Evolutionary conservation across 108 stramenopile species (phyloP).

Genomic region (Pseudonitzschia delicatissima): DNA sequence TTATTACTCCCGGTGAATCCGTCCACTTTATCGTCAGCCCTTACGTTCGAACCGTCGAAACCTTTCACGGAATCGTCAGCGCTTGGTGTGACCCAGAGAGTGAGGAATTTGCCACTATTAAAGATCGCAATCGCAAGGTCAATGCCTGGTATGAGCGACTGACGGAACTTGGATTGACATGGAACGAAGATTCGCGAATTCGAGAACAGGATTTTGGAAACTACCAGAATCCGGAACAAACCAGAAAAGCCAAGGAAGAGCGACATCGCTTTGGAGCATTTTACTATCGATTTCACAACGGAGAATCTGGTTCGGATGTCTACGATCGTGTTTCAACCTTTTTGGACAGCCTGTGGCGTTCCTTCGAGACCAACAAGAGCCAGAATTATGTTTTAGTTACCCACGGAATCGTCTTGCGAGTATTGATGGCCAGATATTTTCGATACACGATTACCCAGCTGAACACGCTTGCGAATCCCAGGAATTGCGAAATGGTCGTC

Average conservation of each 20-base stretch:
- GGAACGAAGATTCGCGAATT: conserved; percentile 85
- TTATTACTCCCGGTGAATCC: conserved; percentile 44
- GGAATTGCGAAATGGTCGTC: conserved; percentile 87
- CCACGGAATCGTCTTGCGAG: conserved; percentile 86
- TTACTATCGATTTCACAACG: conserved; percentile 89
- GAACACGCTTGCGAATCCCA: conserved; percentile 84
- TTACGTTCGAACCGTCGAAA: conserved; percentile 86
- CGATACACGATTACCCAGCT: conserved; percentile 91
- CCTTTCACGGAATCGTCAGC: conserved; percentile 83
- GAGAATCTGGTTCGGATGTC: conserved; percentile 88
- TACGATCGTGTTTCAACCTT: conserved; percentile 88
- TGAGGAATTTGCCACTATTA: conserved; percentile 48
- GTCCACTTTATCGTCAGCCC: conserved; percentile 84
- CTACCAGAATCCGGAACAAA: conserved; percentile 66
- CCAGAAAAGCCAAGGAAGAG: conserved; percentile 65
- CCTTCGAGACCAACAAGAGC: conserved; percentile 65
- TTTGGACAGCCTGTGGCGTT: conserved; percentile 88
- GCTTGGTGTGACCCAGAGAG: conserved; percentile 75
- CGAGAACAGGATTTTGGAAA: conserved; percentile 91
- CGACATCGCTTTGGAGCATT: conserved; percentile 81
- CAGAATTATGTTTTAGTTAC: conserved; percentile 82
- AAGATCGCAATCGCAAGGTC: conserved; percentile 50
- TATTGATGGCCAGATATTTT: conserved; percentile 90
- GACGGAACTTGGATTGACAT: conserved; percentile 72
- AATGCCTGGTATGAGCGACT: conserved; percentile 75